These are phyloP conservation scores for Nicotiana tomentosiformis DNA, from an alignment of 257 asterid genomes.

Conservation along the genomic window DNA sequence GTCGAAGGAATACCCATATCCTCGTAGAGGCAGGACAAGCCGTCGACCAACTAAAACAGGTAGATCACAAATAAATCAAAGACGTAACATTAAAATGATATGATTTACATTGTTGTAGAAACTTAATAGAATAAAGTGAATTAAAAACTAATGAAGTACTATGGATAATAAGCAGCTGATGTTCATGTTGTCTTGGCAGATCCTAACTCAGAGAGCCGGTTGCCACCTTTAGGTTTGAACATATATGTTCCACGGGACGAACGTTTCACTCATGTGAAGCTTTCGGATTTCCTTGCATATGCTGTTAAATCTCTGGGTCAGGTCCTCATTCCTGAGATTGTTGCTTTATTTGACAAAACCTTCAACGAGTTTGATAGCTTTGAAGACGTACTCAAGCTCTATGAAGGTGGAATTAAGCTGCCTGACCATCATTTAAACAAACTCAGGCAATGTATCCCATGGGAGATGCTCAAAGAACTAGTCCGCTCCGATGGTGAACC, in stretches of 20 bases:
- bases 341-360: conserved; percentile 61
- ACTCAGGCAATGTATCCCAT: conserved; percentile 49
- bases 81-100: not conserved
- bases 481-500: conserved; percentile 60
- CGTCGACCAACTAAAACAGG: conserved; percentile 69
- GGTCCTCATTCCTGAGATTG: conserved; percentile 60
- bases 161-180: not conserved
- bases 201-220: conserved; percentile 54
- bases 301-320: conserved; percentile 73
- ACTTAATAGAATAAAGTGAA: not conserved
- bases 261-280: conserved; percentile 59
- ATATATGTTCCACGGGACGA: conserved; percentile 83
- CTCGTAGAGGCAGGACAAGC: conserved; percentile 85
- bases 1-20: conserved; percentile 57
- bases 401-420: conserved; percentile 52
- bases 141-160: not conserved
- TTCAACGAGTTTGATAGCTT: conserved; percentile 79
- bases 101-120: not conserved
- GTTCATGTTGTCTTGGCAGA: conserved; percentile 38
- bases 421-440: conserved; percentile 34
- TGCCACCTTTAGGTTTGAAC: conserved; percentile 50
- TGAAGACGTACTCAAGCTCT: conserved; percentile 56
- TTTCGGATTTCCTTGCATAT: conserved; percentile 79
- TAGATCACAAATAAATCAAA: conserved; percentile 7
- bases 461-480: conserved; percentile 66